Percentiles rank a stretch among this genome's conserved stretches.
Evolutionary conservation across 2,329 filamentous ascomycete species (phyloP).

Genomic region (Paraphoma chrysanthemicola): DNA sequence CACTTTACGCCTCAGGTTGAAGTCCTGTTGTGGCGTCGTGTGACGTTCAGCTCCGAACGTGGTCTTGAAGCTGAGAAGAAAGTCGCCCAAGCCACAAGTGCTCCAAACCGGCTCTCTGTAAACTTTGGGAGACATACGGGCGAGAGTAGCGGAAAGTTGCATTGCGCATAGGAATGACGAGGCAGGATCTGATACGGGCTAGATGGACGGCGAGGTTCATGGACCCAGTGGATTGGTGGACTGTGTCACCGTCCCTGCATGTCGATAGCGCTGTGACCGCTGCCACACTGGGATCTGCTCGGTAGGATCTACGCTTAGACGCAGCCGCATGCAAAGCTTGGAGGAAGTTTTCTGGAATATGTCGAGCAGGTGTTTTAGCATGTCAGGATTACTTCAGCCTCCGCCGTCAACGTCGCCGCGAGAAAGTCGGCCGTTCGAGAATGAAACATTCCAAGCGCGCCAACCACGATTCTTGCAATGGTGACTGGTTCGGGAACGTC

Average conservation of each 20-base stretch:
- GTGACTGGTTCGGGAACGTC: not conserved
- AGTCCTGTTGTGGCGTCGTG: not conserved
- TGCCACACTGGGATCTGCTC: not conserved
- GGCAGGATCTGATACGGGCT: too few relatives aligned
- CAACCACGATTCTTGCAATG: not conserved
- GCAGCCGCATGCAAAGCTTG: not conserved
- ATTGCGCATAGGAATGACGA: too few relatives aligned
- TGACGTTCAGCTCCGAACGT: not conserved
- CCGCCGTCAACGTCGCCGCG: too few relatives aligned
- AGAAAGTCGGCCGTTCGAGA: too few relatives aligned
- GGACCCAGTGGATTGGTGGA: not conserved
- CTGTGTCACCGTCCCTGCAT: constrained; percentile 7
- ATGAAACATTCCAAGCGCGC: too few relatives aligned
- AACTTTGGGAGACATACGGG: not conserved
- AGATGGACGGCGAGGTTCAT: too few relatives aligned
- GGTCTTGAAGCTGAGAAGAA: not conserved
- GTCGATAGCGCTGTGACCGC: constrained; percentile 1
- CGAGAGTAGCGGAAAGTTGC: too few relatives aligned
- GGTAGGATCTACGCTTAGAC: not conserved
- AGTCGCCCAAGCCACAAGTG: not conserved
- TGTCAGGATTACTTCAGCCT: too few relatives aligned
- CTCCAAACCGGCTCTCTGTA: not conserved
- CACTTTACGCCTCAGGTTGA: not conserved
- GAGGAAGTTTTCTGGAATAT: too few relatives aligned
- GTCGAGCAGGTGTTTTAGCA: too few relatives aligned